A percentile compares a stretch with the other conserved stretches of the same genome.
Conservation (phyloP, 495 filamentous ascomycete species). For the Aspergillus conjunctus region DNA sequence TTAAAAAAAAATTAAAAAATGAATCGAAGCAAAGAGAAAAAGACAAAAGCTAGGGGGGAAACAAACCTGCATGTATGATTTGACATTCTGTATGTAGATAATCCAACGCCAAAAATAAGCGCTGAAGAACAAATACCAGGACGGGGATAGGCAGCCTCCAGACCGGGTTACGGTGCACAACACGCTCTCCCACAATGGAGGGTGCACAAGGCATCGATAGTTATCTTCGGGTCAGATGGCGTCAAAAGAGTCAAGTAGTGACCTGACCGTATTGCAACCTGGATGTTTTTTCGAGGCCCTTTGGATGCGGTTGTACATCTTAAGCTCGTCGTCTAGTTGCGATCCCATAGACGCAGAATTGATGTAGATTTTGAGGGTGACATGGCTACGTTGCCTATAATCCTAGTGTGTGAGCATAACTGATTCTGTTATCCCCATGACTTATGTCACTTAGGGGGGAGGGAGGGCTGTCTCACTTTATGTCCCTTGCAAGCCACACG, state of each 20-base stretch:
- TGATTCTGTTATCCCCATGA: too few species aligned
- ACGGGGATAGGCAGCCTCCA: slow-evolving; percentile 26
- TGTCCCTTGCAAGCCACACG: slow-evolving; percentile 39
- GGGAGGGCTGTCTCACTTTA: slow-evolving; percentile 32
- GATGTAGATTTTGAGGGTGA: slow-evolving; percentile 36
- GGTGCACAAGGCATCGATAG: slow-evolving; percentile 45
- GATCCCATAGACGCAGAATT: slow-evolving; percentile 30
- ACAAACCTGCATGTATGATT: slow-evolving; percentile 44
- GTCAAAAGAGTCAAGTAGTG: slow-evolving; percentile 40
- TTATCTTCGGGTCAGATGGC: slow-evolving; percentile 37
- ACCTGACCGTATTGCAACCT: slow-evolving; percentile 28
- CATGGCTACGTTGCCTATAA: slow-evolving; percentile 7
- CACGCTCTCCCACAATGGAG: slow-evolving; percentile 45
- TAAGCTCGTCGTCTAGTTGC: slow-evolving; percentile 37
- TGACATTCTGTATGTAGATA: slow-evolving; percentile 51
- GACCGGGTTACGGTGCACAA: slow-evolving; percentile 35
- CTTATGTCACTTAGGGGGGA: too few species aligned
- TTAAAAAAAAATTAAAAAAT: slow-evolving; percentile 5
- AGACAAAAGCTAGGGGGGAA: neutral
- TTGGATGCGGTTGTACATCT: slow-evolving; percentile 34
- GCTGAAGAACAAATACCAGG: slow-evolving; percentile 28
- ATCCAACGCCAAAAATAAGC: slow-evolving; percentile 46
- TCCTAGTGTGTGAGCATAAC: neutral
- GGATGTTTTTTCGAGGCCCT: slow-evolving; percentile 26
- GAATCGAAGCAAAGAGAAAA: neutral